Percentiles rank a stretch among this genome's conserved stretches.
Evolutionary conservation across 805 yeast genomes (phyloP).

Genomic region (Saccharomycopsis selenospora): DNA sequence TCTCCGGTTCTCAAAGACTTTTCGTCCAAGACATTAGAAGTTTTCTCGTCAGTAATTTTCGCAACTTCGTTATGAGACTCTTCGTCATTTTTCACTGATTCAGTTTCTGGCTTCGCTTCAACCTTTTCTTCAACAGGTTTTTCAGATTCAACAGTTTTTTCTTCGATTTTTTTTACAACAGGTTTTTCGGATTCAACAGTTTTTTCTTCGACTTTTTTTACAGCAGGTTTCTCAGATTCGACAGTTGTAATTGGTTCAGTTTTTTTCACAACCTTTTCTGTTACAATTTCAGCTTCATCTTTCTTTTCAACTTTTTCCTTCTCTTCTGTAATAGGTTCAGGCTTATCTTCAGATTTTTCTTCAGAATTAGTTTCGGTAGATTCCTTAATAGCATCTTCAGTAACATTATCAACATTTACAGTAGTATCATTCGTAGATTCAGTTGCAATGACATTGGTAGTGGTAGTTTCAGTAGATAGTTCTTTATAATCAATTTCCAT

Average conservation of each 20-base stretch:
- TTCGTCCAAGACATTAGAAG: no score
- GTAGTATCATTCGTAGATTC: no score
- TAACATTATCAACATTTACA: conserved; percentile 3
- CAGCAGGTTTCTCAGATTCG: conserved; percentile 3
- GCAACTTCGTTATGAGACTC: conserved; percentile 22
- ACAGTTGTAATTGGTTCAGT: neutral
- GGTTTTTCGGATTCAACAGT: conserved; percentile 1
- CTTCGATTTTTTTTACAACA: neutral
- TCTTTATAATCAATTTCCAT: no score
- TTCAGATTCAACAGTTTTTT: conserved; percentile 5
- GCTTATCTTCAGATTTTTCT: no score
- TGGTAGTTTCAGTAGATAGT: no score
- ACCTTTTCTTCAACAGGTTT: conserved; percentile 12
- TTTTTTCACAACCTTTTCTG: neutral
- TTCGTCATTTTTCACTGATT: conserved; percentile 20
- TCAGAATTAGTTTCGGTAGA: conserved; percentile 8
- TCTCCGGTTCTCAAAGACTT: no score
- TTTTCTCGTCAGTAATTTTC: no score
- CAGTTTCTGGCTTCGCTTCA: conserved; percentile 10
- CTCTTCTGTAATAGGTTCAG: no score
- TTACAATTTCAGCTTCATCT: neutral
- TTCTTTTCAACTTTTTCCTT: conserved; percentile 6
- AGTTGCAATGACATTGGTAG: no score
- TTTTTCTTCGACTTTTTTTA: neutral
- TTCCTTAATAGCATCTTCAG: conserved; percentile 4